phyloP scores from a whole-genome alignment of 1,284 basidiomycete genomes.

The Ceratobasidium sp. region DNA sequence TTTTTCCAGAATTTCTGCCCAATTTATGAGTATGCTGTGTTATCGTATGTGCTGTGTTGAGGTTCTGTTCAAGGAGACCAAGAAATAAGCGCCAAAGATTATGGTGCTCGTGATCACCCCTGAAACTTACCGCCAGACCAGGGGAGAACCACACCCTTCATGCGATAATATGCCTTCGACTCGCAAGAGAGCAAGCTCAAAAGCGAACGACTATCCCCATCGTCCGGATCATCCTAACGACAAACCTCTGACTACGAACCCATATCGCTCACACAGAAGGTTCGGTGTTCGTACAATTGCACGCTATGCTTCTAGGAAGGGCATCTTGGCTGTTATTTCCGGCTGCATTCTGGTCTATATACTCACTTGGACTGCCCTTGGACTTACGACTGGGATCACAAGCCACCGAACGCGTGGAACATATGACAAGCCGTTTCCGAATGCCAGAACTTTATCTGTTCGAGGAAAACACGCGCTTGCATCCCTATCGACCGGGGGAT shows the following conservation, averaged over 20 bases:
- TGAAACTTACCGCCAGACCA: not conserved
- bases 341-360: not conserved
- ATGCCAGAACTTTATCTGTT: not conserved
- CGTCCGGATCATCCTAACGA: not conserved
- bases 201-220: not conserved
- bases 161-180: not conserved
- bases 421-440: not conserved
- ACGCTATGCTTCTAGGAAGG: too few relatives aligned
- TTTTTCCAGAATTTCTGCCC: not conserved
- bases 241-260: not conserved
- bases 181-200: not conserved
- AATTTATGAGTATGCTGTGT: not conserved
- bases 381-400: too few relatives aligned
- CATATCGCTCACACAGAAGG: too few relatives aligned
- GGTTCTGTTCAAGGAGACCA: slow-evolving; percentile 7
- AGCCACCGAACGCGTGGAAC: not conserved
- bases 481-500: not conserved
- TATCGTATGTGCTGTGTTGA: slow-evolving; percentile 17
- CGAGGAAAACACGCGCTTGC: slow-evolving; percentile 2
- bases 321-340: not conserved
- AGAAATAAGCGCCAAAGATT: not conserved
- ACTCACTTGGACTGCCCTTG: not conserved
- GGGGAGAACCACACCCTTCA: not conserved
- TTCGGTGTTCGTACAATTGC: too few relatives aligned
- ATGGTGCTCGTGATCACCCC: not conserved